Conservation (phyloP, 768 basidiomycete species). For the Tephrocybe rancida region DNA sequence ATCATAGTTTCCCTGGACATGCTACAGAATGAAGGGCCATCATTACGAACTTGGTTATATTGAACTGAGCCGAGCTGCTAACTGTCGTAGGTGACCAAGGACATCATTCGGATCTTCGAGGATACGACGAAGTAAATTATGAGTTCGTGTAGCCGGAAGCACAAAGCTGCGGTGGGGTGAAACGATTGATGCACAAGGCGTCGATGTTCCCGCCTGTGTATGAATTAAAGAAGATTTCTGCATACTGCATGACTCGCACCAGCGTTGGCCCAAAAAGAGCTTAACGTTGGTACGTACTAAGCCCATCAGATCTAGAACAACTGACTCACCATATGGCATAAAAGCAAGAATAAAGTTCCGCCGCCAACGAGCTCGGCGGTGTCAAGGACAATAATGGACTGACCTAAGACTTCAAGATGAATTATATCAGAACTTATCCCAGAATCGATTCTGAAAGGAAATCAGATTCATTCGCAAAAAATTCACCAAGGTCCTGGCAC, state of each 20-base stretch:
- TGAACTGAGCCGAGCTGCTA: constrained; percentile 12
- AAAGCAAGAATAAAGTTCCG: constrained; percentile 19
- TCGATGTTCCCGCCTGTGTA: constrained; percentile 32
- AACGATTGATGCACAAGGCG: constrained; percentile 34
- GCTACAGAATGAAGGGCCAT: neutral
- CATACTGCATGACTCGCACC: no score
- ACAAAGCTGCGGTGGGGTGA: constrained; percentile 24
- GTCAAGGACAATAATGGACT: constrained; percentile 24
- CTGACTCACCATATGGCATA: constrained; percentile 20
- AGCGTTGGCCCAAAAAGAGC: no score
- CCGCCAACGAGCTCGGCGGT: constrained; percentile 23
- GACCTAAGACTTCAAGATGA: constrained; percentile 22
- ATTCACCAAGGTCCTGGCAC: constrained; percentile 36
- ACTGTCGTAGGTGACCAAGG: constrained; percentile 27
- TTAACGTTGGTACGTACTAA: no score
- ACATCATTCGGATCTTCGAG: constrained; percentile 33
- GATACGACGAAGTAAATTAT: constrained; percentile 28
- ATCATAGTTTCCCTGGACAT: constrained; percentile 28
- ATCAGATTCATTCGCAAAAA: neutral
- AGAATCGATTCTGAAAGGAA: no score
- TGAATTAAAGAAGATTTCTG: no score
- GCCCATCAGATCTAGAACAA: no score
- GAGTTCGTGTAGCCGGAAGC: constrained; percentile 28
- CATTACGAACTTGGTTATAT: no score
- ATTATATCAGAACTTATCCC: constrained; percentile 24